Evolutionary conservation across 257 asterid species (phyloP).

Genomic region (Solanum piurae): DNA sequence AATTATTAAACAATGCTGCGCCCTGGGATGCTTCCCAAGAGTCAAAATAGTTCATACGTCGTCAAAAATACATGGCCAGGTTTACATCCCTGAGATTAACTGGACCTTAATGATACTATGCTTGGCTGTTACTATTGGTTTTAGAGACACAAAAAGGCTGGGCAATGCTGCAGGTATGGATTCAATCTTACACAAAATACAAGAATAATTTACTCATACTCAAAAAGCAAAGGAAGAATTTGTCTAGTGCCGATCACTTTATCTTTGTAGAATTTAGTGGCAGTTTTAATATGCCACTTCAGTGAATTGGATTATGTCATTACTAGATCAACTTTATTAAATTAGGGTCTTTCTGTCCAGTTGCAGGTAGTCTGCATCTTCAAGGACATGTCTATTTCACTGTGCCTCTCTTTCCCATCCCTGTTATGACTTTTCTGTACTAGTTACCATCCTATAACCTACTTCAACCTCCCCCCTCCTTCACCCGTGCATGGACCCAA

Average conservation of each 20-base stretch:
- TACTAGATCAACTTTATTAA: background rate
- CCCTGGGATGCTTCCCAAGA: conserved; percentile 81
- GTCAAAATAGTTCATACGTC: conserved; percentile 83
- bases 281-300: background rate
- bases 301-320: background rate
- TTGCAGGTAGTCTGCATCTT: background rate
- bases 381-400: background rate
- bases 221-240: background rate
- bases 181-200: background rate
- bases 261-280: background rate
- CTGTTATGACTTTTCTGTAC: background rate
- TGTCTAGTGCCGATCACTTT: background rate
- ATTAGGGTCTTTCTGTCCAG: background rate
- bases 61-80: conserved; percentile 83
- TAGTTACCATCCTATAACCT: background rate
- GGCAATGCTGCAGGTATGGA: conserved; percentile 85
- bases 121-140: conserved; percentile 83
- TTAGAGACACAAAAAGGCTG: conserved; percentile 74
- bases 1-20: conserved; percentile 83
- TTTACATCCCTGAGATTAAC: conserved; percentile 90
- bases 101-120: conserved; percentile 79
- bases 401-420: background rate
- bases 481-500: background rate
- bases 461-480: background rate
- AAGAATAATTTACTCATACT: background rate